phyloP scores from a whole-genome alignment of 73 alveolate species.

The Paramecium sonneborni region DNA sequence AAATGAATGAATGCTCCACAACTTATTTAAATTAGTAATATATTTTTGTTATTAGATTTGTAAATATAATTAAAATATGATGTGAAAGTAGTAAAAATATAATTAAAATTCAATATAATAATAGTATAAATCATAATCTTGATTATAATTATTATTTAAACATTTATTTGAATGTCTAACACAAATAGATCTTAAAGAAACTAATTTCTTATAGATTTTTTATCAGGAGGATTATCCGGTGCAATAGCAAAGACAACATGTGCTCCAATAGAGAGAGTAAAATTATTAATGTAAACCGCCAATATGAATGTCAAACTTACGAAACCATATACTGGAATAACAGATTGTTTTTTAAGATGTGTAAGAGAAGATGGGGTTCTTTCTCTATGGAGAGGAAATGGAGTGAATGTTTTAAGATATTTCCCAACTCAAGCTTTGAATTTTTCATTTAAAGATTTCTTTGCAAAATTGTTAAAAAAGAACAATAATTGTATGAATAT shows the following conservation, averaged over 20 bases:
- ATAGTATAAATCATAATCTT: not conserved
- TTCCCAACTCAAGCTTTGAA: slow-evolving; percentile 84
- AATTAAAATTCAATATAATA: no score
- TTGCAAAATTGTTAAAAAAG: slow-evolving; percentile 31
- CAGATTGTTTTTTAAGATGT: slow-evolving; percentile 70
- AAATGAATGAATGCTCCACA: no score
- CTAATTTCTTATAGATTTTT: slow-evolving; percentile 64
- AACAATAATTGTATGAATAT: not conserved
- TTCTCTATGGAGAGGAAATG: slow-evolving; percentile 81
- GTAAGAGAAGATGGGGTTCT: slow-evolving; percentile 75
- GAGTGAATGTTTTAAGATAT: slow-evolving; percentile 72
- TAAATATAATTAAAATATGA: no score
- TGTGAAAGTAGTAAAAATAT: no score
- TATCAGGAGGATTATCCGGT: slow-evolving; percentile 77
- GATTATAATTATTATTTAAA: not conserved
- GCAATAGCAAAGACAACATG: slow-evolving; percentile 78
- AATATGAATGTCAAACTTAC: slow-evolving; percentile 68
- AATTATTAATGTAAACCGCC: slow-evolving; percentile 73
- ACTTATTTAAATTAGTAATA: no score
- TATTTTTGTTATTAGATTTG: no score
- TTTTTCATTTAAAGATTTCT: slow-evolving; percentile 75
- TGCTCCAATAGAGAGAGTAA: slow-evolving; percentile 82
- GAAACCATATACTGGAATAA: slow-evolving; percentile 72
- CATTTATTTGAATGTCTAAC: not conserved
- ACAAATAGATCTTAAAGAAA: not conserved